Conservation (phyloP, 2,329 filamentous ascomycete species). For the Nemania sp. region DNA sequence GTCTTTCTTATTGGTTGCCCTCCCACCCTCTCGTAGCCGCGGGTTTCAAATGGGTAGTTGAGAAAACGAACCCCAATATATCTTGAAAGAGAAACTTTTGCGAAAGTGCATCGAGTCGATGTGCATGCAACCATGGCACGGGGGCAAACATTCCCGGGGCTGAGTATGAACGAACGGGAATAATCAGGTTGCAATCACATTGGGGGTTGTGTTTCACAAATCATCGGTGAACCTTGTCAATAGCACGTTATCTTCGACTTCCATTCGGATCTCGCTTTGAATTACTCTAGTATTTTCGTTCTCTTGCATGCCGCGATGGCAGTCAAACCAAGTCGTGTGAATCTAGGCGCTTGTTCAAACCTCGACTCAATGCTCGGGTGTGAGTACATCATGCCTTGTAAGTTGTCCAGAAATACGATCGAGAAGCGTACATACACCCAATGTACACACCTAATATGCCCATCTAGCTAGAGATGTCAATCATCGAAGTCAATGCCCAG, state of each 20-base stretch:
- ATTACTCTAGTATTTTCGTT: conserved; percentile 10
- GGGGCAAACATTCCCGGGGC: not conserved
- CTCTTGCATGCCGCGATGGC: not conserved
- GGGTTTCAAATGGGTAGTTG: conserved; percentile 10
- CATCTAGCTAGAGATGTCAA: too few relatives aligned
- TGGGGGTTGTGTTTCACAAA: conserved; percentile 18
- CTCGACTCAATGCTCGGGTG: not conserved
- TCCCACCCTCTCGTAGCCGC: not conserved
- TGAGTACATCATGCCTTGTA: too few relatives aligned
- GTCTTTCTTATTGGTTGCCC: not conserved
- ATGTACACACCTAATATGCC: too few relatives aligned
- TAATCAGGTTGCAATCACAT: conserved; percentile 7
- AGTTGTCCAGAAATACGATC: too few relatives aligned
- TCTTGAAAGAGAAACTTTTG: conserved; percentile 13
- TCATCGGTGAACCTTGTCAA: not conserved
- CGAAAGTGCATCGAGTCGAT: not conserved
- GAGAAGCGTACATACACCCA: too few relatives aligned
- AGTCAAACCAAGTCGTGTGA: not conserved
- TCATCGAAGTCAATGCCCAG: too few relatives aligned
- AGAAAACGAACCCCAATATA: not conserved
- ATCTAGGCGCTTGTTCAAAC: not conserved
- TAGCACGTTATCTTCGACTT: not conserved
- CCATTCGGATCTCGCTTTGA: not conserved
- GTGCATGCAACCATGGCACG: not conserved
- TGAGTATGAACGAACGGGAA: not conserved